phyloP scores from a whole-genome alignment of 495 filamentous ascomycete genomes.

The Tuber calosporum region DNA sequence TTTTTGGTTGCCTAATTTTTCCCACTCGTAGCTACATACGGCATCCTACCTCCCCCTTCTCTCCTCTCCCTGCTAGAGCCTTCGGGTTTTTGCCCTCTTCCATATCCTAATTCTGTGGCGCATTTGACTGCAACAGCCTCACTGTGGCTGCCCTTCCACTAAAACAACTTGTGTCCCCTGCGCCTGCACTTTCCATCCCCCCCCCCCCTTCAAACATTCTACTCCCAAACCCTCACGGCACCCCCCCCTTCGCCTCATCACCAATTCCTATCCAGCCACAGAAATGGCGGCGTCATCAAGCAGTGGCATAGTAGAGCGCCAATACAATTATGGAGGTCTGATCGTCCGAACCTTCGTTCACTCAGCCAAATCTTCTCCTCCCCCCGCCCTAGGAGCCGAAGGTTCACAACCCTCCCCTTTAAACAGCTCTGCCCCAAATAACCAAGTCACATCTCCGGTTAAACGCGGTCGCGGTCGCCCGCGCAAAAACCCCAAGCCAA shows the following conservation, averaged over 20 bases:
- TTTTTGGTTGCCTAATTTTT: neutral
- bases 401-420: neutral
- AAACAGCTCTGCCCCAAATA: neutral
- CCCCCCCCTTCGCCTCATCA: neutral
- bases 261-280: neutral
- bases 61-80: neutral
- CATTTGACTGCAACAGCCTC: neutral
- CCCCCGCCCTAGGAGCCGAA: neutral
- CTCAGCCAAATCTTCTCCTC: conserved; percentile 4
- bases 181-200: neutral
- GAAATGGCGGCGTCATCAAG: neutral
- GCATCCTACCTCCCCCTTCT: neutral
- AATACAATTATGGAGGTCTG: conserved; percentile 29
- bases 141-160: neutral
- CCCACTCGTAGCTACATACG: neutral
- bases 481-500: neutral
- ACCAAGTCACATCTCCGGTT: neutral
- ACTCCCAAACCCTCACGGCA: neutral
- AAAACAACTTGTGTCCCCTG: neutral
- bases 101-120: neutral
- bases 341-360: conserved; percentile 31
- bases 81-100: neutral
- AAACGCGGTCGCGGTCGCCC: conserved; percentile 2
- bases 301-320: conserved; percentile 22
- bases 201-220: conserved; percentile 3